Evolutionary conservation across 768 basidiomycete genomes (phyloP).

Genomic region (Boletus patriciae): DNA sequence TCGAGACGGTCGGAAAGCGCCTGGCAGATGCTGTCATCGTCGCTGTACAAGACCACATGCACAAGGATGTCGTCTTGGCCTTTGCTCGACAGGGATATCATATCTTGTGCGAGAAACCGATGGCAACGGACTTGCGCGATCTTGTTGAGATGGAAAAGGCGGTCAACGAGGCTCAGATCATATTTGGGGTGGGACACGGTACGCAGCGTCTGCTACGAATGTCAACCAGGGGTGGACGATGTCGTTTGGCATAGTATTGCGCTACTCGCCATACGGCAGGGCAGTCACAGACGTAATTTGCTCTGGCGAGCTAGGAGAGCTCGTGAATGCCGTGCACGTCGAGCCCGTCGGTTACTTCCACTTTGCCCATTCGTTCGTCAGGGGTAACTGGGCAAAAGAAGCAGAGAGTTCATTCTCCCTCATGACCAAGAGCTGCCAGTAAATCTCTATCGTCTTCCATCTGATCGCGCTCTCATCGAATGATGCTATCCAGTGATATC

Average conservation of each 20-base stretch:
- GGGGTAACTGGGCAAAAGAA: constrained; percentile 79
- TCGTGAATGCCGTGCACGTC: constrained; percentile 80
- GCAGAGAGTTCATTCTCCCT: constrained; percentile 72
- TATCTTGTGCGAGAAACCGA: constrained; percentile 91
- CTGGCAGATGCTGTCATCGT: constrained; percentile 83
- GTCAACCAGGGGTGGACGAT: not conserved
- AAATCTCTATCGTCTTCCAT: constrained; percentile 27
- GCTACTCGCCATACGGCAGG: constrained; percentile 82
- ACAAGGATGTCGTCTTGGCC: constrained; percentile 68
- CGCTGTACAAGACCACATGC: constrained; percentile 79
- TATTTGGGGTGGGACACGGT: constrained; percentile 92
- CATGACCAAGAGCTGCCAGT: constrained; percentile 93
- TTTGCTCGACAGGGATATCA: constrained; percentile 84
- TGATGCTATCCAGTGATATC: constrained; percentile 59
- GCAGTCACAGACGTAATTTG: constrained; percentile 69
- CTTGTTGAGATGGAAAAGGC: constrained; percentile 75
- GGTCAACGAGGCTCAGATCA: constrained; percentile 63
- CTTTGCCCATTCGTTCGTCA: constrained; percentile 88
- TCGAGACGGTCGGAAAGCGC: constrained; percentile 61
- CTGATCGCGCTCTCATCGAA: constrained; percentile 1
- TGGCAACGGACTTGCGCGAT: constrained; percentile 74
- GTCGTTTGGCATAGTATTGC: constrained; percentile 60
- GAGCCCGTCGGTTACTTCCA: constrained; percentile 88
- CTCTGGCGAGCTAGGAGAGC: constrained; percentile 69
- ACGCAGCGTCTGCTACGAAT: constrained; percentile 9